Percentiles rank a stretch among this genome's conserved stretches.
Evolutionary conservation across 176 grass and related monocot genomes (phyloP).

Genomic region (Cenchrus americanus): DNA sequence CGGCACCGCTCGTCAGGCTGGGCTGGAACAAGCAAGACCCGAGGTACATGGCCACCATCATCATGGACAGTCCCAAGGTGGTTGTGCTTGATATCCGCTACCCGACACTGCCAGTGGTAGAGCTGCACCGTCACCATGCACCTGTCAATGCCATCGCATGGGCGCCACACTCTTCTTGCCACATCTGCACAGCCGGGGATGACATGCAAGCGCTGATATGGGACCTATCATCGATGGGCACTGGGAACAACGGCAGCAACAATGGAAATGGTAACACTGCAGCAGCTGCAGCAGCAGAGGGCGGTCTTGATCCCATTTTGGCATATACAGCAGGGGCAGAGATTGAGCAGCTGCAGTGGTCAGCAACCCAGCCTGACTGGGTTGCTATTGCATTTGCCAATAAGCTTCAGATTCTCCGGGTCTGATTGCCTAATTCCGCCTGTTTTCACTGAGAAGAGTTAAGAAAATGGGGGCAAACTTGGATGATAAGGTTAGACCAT

Average conservation of each 20-base stretch:
- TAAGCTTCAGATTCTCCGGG: constrained; percentile 92
- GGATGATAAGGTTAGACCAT: constrained; percentile 34
- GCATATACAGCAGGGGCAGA: constrained; percentile 93
- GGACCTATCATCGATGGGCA: constrained; percentile 93
- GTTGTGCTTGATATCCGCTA: constrained; percentile 96
- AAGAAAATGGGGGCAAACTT: background rate
- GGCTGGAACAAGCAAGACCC: constrained; percentile 99
- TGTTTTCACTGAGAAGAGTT: constrained; percentile 12
- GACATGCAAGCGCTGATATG: constrained; percentile 93
- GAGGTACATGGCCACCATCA: constrained; percentile 98
- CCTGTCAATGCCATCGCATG: constrained; percentile 92
- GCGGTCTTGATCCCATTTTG: constrained; percentile 87
- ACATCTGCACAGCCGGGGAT: constrained; percentile 91
- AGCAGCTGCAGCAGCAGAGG: constrained; percentile 59
- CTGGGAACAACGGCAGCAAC: constrained; percentile 51
- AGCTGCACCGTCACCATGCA: constrained; percentile 92
- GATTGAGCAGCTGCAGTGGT: constrained; percentile 99
- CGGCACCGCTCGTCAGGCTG: constrained; percentile 74
- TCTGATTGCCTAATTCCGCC: constrained; percentile 53
- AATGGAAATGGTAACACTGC: constrained; percentile 50
- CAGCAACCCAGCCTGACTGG: constrained; percentile 93
- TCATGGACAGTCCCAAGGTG: constrained; percentile 99
- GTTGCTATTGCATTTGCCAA: constrained; percentile 88
- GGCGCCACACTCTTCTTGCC: constrained; percentile 95
- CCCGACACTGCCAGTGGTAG: constrained; percentile 88